phyloP scores from a whole-genome alignment of 805 yeast genomes.

The Wickerhamiella sorbophila region DNA sequence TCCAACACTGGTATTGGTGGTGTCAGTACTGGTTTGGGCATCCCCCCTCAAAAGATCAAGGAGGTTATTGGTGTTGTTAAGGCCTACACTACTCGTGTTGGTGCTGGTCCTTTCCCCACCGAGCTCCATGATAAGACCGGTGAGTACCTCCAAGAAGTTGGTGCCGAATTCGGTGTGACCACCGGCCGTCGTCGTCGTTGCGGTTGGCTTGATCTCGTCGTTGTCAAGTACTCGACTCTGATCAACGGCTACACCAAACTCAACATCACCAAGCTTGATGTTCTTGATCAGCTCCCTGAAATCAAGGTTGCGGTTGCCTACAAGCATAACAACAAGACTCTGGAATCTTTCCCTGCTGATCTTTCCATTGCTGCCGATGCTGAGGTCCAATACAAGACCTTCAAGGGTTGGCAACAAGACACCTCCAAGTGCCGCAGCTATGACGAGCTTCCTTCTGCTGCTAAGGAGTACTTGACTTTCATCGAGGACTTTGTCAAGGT shows the following conservation, averaged over 20 bases:
- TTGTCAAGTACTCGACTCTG: conserved; percentile 74
- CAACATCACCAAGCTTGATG: conserved; percentile 92
- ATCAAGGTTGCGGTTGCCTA: conserved; percentile 81
- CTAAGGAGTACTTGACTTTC: conserved; percentile 66
- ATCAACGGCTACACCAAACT: conserved; percentile 91
- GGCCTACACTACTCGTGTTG: conserved; percentile 97
- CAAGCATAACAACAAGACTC: conserved; percentile 57
- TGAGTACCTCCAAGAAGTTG: conserved; percentile 74
- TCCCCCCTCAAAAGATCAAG: conserved; percentile 76
- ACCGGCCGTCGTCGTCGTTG: conserved; percentile 98
- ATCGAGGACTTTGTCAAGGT: conserved; percentile 76
- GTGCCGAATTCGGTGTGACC: conserved; percentile 95
- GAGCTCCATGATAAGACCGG: conserved; percentile 86
- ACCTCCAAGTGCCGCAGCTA: conserved; percentile 57
- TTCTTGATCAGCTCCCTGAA: conserved; percentile 77
- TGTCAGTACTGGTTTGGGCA: conserved; percentile 89
- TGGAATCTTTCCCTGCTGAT: conserved; percentile 87
- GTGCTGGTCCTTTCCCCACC: conserved; percentile 98
- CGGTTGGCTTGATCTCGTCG: conserved; percentile 97
- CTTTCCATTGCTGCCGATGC: conserved; percentile 67
- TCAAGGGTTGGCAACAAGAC: conserved; percentile 89
- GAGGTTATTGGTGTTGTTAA: conserved; percentile 92
- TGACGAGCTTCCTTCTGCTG: conserved; percentile 75
- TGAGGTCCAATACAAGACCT: conserved; percentile 79
- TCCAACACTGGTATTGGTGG: conserved; percentile 96